Base-by-base conservation (phyloP, 2,329 filamentous ascomycete species). In the Hypoxylon sp. region DNA sequence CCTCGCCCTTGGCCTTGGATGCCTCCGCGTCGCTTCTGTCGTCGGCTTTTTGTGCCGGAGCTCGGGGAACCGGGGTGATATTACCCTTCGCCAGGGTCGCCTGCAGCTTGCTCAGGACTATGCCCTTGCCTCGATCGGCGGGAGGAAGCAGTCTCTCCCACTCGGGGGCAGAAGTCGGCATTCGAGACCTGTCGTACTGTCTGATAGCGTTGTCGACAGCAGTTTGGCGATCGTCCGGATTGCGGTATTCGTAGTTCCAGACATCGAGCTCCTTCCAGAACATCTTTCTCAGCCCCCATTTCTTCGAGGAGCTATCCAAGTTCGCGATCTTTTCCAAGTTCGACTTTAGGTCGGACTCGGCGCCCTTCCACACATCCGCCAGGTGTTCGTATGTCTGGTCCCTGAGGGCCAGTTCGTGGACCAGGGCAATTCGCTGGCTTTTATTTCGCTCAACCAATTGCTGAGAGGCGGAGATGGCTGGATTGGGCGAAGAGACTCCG, bases 181-280 rank as follows among this genome's bases (percentile, higher is more conserved):
- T 63, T 31, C 86, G 78, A 70, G 83, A 78, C 69, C 81, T 83
- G 70, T 88, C 86, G 62, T 82, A 88, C 50, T 81, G 75, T 58
- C 77, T 80, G 55, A 87, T 78, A 11, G 86, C 85, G 64, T 86
- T 81, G 73, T 89, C 78, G 69, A 88, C 82, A 60, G 83, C 81
- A 66, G 80, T 74, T 69, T 91, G 78, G 24, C 86, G 81, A 58
- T 85, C 80, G 26, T 82, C 79, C 15, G 79, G 73, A 31, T 71
- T 77, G 40, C 77, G 75, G 67, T 88, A 88, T 23, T 81, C 75
- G 69, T 86, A 87, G 55, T 79, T 81, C 80, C 83, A 88, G 18
- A 87, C 83, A 63, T 88, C 85, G 11, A 88, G 77, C 62, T 88
- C 86, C 71, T 82, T 87, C 80, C 82, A 88, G 60, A 79, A 83